Percentiles rank a stretch among this genome's conserved stretches.
Conservation (phyloP, 805 yeast species). For the Sporopachydermia lactativora region DNA sequence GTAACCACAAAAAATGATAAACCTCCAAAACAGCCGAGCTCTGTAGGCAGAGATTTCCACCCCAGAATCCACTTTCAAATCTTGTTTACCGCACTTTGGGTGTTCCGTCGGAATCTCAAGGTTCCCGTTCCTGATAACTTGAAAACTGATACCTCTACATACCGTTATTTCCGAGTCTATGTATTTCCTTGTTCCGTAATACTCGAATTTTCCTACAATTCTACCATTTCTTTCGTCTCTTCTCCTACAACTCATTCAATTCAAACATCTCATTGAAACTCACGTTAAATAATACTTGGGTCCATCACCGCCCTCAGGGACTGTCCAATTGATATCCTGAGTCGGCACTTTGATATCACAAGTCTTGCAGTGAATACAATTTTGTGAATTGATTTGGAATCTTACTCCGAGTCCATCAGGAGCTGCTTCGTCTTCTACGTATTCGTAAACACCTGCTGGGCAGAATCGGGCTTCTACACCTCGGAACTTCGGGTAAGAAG, state of each 20-base stretch:
- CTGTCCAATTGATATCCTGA: conserved; percentile 90
- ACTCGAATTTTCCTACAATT: conserved; percentile 27
- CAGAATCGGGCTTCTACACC: conserved; percentile 91
- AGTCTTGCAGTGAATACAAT: conserved; percentile 96
- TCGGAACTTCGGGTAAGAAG: conserved; percentile 58
- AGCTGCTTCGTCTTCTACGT: conserved; percentile 48
- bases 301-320: conserved; percentile 99
- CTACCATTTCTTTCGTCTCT: conserved; percentile 22
- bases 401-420: conserved; percentile 44
- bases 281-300: conserved; percentile 86
- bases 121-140: too few species aligned
- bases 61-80: too few species aligned
- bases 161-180: conserved; percentile 13
- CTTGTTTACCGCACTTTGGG: too few species aligned
- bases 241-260: background rate
- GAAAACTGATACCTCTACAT: too few species aligned
- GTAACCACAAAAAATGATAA: too few species aligned
- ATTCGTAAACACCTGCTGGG: conserved; percentile 98
- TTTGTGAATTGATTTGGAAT: conserved; percentile 90
- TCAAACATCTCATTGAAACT: conserved; percentile 3
- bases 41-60: too few species aligned
- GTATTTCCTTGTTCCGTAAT: conserved; percentile 25
- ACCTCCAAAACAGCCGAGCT: too few species aligned
- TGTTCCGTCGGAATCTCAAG: too few species aligned
- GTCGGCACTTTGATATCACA: conserved; percentile 95